A percentile compares a stretch with the other conserved stretches of the same genome.
phyloP scores from a whole-genome alignment of 371 early-diverging fungal genomes.

The Dichotomocladium elegans region DNA sequence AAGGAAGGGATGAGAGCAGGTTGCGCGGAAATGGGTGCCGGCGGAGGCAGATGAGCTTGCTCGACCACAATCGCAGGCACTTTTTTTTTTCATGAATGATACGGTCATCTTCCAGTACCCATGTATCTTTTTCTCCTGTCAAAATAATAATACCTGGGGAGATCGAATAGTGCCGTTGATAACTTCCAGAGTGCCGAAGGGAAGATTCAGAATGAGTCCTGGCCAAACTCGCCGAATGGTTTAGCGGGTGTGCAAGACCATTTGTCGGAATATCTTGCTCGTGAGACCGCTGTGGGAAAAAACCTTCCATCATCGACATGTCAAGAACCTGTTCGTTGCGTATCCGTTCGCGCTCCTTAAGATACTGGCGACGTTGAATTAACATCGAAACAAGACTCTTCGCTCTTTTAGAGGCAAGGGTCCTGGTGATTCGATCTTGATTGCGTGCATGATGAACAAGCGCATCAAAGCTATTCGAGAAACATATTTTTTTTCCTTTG shows the following conservation, averaged over 20 bases:
- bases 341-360: slow-evolving; percentile 11
- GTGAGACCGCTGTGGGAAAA: background rate
- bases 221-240: too few species aligned
- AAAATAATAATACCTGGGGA: too few species aligned
- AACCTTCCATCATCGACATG: slow-evolving; percentile 1
- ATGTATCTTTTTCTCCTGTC: too few species aligned
- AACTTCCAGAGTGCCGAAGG: too few species aligned
- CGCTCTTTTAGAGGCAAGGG: slow-evolving; percentile 15
- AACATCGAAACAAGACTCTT: slow-evolving; percentile 26
- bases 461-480: slow-evolving; percentile 20
- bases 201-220: too few species aligned
- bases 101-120: too few species aligned
- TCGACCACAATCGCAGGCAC: slow-evolving; percentile 20
- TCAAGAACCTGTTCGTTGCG: slow-evolving; percentile 1
- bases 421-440: slow-evolving; percentile 21
- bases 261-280: background rate
- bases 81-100: too few species aligned
- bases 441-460: slow-evolving; percentile 22
- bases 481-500: background rate
- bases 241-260: too few species aligned
- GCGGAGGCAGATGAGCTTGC: slow-evolving; percentile 3
- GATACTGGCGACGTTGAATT: slow-evolving; percentile 17
- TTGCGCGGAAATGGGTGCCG: too few species aligned
- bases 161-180: too few species aligned
- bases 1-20: too few species aligned